These are phyloP conservation scores for Rhynchospora pubera DNA, from an alignment of 176 grass and related monocot species.

Conservation along the genomic window DNA sequence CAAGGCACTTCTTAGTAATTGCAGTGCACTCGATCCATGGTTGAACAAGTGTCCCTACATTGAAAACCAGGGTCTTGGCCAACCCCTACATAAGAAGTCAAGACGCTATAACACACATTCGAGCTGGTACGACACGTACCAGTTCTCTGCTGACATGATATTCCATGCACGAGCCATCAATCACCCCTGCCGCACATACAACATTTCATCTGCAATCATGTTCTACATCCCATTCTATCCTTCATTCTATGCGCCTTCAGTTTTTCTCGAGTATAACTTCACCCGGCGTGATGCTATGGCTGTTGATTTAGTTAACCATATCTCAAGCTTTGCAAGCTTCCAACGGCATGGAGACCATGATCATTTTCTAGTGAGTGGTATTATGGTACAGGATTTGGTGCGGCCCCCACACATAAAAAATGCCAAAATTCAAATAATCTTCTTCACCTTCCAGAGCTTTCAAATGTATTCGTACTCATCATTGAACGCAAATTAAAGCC, in stretches of 20 bases:
- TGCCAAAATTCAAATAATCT: not conserved
- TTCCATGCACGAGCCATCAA: constrained; percentile 29
- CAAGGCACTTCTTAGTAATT: not conserved
- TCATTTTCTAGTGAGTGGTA: constrained; percentile 31
- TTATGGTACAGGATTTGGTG: not conserved
- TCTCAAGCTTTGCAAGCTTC: constrained; percentile 19
- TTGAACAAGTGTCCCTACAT: constrained; percentile 24
- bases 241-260: constrained; percentile 18
- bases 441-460: constrained; percentile 17
- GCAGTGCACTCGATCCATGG: not conserved
- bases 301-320: constrained; percentile 8
- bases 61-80: constrained; percentile 20
- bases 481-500: constrained; percentile 14
- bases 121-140: constrained; percentile 30
- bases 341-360: constrained; percentile 18
- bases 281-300: too few species aligned
- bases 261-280: not conserved
- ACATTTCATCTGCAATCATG: not conserved
- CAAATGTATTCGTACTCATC: constrained; percentile 26
- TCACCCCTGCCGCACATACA: constrained; percentile 39
- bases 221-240: constrained; percentile 36
- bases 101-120: constrained; percentile 11
- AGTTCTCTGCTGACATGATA: constrained; percentile 28
- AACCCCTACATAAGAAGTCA: not conserved
- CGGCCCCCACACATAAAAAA: not conserved